Conservation (phyloP, 2,329 filamentous ascomycete genomes). For the Aspergillus piperis region DNA sequence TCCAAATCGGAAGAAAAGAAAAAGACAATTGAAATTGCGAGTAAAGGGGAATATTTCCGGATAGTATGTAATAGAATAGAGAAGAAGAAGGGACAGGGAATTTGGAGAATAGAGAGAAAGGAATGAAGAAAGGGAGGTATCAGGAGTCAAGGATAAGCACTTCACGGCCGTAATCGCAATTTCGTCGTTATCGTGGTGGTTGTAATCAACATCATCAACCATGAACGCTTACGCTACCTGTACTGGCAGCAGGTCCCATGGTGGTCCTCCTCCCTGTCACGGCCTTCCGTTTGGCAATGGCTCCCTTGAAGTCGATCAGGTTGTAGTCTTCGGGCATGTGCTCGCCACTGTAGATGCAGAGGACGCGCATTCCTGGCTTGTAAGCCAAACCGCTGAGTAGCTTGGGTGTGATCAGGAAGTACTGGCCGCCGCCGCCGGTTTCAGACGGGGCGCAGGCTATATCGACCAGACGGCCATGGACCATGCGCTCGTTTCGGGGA, state of each 20-base stretch:
- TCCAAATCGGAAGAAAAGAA: too few species aligned
- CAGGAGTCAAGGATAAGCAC: neutral
- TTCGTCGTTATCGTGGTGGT: neutral
- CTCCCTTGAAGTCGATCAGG: constrained; percentile 40
- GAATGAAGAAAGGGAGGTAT: neutral
- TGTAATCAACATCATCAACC: neutral
- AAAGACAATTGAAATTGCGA: too few species aligned
- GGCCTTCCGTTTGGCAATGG: constrained; percentile 37
- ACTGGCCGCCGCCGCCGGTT: constrained; percentile 62
- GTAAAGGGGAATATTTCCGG: too few species aligned
- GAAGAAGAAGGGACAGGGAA: neutral
- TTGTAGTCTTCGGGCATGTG: constrained; percentile 47
- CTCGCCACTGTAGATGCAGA: constrained; percentile 91
- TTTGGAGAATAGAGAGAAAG: neutral
- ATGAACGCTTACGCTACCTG: neutral
- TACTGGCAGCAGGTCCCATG: neutral
- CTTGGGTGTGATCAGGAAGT: constrained; percentile 98
- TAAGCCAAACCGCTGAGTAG: constrained; percentile 83
- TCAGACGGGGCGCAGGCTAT: constrained; percentile 72
- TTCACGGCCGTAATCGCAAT: neutral
- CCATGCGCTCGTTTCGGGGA: constrained; percentile 95
- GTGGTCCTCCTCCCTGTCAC: constrained; percentile 21
- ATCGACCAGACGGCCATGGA: constrained; percentile 96
- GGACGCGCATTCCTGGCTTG: constrained; percentile 84
- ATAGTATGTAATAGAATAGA: too few species aligned